Base-by-base conservation (phyloP, 345 rosid genomes). In the Fremontodendron californicum region DNA sequence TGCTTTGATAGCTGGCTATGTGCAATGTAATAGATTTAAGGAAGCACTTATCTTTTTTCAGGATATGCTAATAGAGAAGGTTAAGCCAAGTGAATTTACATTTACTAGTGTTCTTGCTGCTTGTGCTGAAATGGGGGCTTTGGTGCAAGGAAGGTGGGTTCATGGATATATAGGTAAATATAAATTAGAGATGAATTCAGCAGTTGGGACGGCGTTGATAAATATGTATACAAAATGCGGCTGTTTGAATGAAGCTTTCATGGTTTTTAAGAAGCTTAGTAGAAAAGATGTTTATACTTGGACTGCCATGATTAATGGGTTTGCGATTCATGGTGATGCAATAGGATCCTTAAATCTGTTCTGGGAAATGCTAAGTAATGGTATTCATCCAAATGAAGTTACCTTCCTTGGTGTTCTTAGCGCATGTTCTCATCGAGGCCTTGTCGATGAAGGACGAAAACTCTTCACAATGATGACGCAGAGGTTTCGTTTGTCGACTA, bases 251-350 rank as follows among this genome's bases (percentile, higher is more conserved):
- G 83, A 84, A 71, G 85, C 87, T 6, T 74, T 73, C 35, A 19
- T 48, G 64, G 75, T 84, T 25, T 81, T 81, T 23, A 31, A 78
- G 48, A 78, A 60, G 51, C 73, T 81, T 49, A 72, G 74, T 45
- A 21, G 31, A 15, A 84, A 77, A 45, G 48, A 80, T 52, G 84
- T 82, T 31, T 84, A 76, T 73, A 63, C 87, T 77, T 85, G 87
- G 80, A 85, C 82, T 73, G 87, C 90, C 49, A 87, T 85, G 85
- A 81, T 89, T 37, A 64, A 78, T 75, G 92, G 92, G 35, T 80
- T 87, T 27, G 86, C 90, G 0, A 61, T 82, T 77, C 85, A 89
- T 80, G 90, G 92, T 18, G 80, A 62, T 40, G 86, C 83, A 15
- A 54, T 55, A 35, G 78, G 72, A 49, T 81, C 87, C 31, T 51